Evolutionary conservation across 192 early-diverging fungal species (phyloP).

Genomic region (Chytriomyces sp.): DNA sequence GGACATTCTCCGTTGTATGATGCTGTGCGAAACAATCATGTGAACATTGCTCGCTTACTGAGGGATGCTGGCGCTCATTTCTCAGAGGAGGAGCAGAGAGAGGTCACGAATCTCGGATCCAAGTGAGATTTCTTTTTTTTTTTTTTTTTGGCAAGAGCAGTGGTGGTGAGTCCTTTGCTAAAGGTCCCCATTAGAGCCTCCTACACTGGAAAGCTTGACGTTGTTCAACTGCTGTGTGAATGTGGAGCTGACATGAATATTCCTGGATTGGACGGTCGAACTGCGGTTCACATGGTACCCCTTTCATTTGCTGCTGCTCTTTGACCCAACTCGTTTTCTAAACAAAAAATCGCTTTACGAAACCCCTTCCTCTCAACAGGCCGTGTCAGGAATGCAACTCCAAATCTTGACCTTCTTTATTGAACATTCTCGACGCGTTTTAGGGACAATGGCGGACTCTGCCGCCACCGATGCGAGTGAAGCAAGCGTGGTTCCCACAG

Average conservation of each 20-base stretch:
- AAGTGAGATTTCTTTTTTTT: slow-evolving; percentile 48
- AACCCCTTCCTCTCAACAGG: background rate
- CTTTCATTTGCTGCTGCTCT: background rate
- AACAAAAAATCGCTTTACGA: background rate
- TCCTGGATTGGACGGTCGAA: slow-evolving; percentile 65
- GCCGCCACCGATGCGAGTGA: background rate
- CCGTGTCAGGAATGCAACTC: slow-evolving; percentile 26
- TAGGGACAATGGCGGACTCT: slow-evolving; percentile 13
- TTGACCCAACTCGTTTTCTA: background rate
- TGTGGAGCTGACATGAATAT: slow-evolving; percentile 74
- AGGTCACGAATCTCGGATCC: slow-evolving; percentile 62
- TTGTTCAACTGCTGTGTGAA: slow-evolving; percentile 59
- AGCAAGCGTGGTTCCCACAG: background rate
- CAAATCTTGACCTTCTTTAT: slow-evolving; percentile 29
- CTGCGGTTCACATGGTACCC: slow-evolving; percentile 69
- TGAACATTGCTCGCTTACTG: slow-evolving; percentile 71
- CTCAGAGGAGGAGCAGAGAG: slow-evolving; percentile 77
- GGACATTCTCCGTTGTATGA: slow-evolving; percentile 91
- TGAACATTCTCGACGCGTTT: slow-evolving; percentile 21
- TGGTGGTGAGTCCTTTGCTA: background rate
- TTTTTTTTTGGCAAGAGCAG: slow-evolving; percentile 6
- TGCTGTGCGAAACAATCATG: slow-evolving; percentile 68
- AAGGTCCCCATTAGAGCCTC: slow-evolving; percentile 43
- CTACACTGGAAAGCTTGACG: slow-evolving; percentile 52
- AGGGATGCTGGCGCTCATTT: slow-evolving; percentile 87